Evolutionary conservation across 164 flowering plant species (phyloP).

Genomic region (Paratinospora sagittata): DNA sequence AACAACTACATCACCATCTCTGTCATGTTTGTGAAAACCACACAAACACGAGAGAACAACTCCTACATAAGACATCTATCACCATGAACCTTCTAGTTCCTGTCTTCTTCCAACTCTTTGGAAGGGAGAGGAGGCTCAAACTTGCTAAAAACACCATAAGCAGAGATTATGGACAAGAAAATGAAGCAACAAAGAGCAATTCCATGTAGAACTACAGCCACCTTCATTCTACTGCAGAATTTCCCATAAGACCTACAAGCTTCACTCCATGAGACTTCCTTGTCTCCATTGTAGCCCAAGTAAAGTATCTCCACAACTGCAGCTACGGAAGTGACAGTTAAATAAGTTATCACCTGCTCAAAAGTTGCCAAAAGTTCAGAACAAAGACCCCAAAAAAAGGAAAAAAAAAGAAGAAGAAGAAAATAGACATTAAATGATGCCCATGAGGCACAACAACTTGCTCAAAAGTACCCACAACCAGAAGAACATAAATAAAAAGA

Average conservation of each 20-base stretch:
- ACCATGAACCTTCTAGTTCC: constrained; percentile 6
- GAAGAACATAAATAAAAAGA: no score
- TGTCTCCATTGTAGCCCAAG: constrained; percentile 65
- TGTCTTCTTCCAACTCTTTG: constrained; percentile 31
- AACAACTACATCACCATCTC: not conserved
- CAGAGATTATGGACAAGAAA: constrained; percentile 60
- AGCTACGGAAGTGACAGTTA: constrained; percentile 69
- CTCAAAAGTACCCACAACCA: not conserved
- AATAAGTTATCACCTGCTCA: constrained; percentile 62
- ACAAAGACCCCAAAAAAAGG: not conserved
- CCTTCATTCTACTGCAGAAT: constrained; percentile 55
- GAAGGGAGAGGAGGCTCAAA: constrained; percentile 60
- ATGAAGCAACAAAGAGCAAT: constrained; percentile 55
- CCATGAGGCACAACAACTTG: not conserved
- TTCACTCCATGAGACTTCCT: constrained; percentile 77
- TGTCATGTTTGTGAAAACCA: not conserved
- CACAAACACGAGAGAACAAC: not conserved
- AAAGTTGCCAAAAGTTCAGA: not conserved
- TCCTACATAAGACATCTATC: not conserved
- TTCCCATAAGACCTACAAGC: constrained; percentile 61
- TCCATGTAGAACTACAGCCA: constrained; percentile 52
- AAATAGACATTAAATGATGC: not conserved
- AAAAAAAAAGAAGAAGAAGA: not conserved
- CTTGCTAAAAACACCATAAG: constrained; percentile 52
- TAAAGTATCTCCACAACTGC: constrained; percentile 54